Conservation (phyloP, 2,329 filamentous ascomycete genomes). For the Phaeophleospora eucalypticola region DNA sequence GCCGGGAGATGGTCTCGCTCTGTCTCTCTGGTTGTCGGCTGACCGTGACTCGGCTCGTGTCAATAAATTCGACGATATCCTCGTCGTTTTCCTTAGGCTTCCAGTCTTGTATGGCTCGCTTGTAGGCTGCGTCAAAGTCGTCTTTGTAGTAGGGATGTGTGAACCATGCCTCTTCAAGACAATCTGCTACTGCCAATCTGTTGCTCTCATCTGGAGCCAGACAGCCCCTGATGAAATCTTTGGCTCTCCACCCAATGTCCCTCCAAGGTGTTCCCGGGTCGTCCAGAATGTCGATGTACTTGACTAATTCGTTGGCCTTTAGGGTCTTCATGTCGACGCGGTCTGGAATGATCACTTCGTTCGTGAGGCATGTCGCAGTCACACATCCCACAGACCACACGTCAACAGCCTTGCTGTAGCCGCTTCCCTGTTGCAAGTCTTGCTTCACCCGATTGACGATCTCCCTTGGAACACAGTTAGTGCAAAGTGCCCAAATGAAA, state of each 20-base stretch:
- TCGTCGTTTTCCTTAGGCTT: slow-evolving; percentile 31
- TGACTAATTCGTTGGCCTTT: slow-evolving; percentile 11
- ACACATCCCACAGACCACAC: slow-evolving; percentile 61
- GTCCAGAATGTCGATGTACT: slow-evolving; percentile 43
- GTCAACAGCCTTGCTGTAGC: slow-evolving; percentile 57
- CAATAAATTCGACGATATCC: slow-evolving; percentile 15
- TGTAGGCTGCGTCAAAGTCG: slow-evolving; percentile 49
- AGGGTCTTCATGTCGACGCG: slow-evolving; percentile 18
- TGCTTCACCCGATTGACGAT: slow-evolving; percentile 27
- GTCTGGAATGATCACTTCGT: slow-evolving; percentile 45
- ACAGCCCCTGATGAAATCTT: slow-evolving; percentile 51
- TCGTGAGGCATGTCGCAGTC: slow-evolving; percentile 49
- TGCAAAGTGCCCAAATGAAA: background rate
- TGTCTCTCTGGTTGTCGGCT: background rate
- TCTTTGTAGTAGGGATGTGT: slow-evolving; percentile 45
- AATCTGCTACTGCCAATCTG: slow-evolving; percentile 52
- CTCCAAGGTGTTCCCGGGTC: slow-evolving; percentile 39
- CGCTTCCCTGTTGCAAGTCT: slow-evolving; percentile 24
- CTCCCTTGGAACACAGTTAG: slow-evolving; percentile 32
- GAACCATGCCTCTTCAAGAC: slow-evolving; percentile 55
- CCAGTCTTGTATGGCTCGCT: slow-evolving; percentile 49
- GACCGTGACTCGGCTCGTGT: slow-evolving; percentile 13
- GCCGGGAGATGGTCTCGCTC: slow-evolving; percentile 6
- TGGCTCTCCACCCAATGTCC: slow-evolving; percentile 38
- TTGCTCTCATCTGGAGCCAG: slow-evolving; percentile 47